Base-by-base conservation (phyloP, 176 grass and related monocot species). In the Bolboschoenus planiculmis region DNA sequence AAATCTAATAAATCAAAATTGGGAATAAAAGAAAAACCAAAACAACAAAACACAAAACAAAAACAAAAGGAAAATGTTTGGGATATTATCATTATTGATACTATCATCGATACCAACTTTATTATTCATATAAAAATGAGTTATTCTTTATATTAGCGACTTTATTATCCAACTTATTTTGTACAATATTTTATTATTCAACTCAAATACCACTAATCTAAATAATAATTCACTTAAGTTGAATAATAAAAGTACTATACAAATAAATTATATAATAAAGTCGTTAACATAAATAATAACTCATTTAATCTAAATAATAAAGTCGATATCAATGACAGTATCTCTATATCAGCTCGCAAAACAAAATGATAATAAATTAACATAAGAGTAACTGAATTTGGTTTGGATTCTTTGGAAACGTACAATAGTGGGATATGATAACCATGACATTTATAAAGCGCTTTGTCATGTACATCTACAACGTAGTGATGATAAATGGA, bases 361-460 rank as follows among this genome's bases (percentile, higher is more conserved):
- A n/a, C n/a, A 73, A 13, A 50, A 50, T 37, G 34, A 74, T 24
- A 75, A 26, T 47, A 76, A 54, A 54, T 10, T 57, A 79, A 54
- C 27, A 51, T 30, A 30, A 66, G 16, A 51, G 76, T 57, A 80
- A 39, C 31, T 26, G 72, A 78, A 78, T 78, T 47, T 78, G 44
- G 13, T 56, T 61, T 56, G 33, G 34, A 39, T 44, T 55, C 78
- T 60, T 58, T 60, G 21, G 26, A 80, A 78, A n/a, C n/a, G n/a
- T 56, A 10, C 20, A 78, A 53, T 16, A n/a, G 15, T 21, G n/a
- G 24, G 40, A 15, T 29, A 51, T 59, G 29, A 37, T 16, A 80
- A 36, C 3, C 7, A 24, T 80, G 29, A 80, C 78, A 36, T 35
- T 9, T 42, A 39, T 56, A 80, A 80, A 57, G 50, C 3, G 18